phyloP scores from a whole-genome alignment of 805 yeast species.

The Lipomyces chichibuensis region DNA sequence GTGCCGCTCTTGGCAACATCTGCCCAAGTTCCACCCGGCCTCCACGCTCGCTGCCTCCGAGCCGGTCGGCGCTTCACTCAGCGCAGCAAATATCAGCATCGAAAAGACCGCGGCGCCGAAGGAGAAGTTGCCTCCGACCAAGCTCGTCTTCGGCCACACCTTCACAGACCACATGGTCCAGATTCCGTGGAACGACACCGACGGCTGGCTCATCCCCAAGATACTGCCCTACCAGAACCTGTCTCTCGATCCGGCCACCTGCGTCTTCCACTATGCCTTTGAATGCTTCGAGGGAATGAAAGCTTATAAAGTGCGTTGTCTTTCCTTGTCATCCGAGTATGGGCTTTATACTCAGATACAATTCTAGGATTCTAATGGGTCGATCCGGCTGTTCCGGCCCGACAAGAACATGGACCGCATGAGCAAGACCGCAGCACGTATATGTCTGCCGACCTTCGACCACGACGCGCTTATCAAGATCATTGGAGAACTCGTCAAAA shows the following conservation, averaged over 20 bases:
- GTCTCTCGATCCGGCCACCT: conserved; percentile 79
- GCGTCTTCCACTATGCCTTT: conserved; percentile 93
- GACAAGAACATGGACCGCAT: conserved; percentile 89
- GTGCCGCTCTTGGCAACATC: not conserved
- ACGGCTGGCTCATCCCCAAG: conserved; percentile 89
- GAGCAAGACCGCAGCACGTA: conserved; percentile 85
- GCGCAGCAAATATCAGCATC: conserved; percentile 58
- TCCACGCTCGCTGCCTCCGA: conserved; percentile 9
- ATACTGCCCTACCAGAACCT: conserved; percentile 83
- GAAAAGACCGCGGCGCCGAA: conserved; percentile 56
- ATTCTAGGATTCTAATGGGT: conserved; percentile 54
- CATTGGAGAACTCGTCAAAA: conserved; percentile 71
- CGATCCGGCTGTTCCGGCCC: conserved; percentile 84
- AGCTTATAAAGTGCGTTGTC: conserved; percentile 58
- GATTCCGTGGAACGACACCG: conserved; percentile 73
- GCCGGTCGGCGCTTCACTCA: conserved; percentile 25
- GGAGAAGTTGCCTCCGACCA: conserved; percentile 58
- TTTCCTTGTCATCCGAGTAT: not conserved
- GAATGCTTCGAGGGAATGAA: conserved; percentile 95
- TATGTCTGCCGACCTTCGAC: conserved; percentile 86
- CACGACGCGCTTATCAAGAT: conserved; percentile 72
- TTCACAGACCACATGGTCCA: conserved; percentile 89
- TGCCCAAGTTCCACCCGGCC: not conserved
- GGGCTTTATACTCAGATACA: not conserved
- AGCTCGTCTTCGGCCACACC: conserved; percentile 69